Conservation (phyloP, 257 asterid species). For the Solanum chaucha region DNA sequence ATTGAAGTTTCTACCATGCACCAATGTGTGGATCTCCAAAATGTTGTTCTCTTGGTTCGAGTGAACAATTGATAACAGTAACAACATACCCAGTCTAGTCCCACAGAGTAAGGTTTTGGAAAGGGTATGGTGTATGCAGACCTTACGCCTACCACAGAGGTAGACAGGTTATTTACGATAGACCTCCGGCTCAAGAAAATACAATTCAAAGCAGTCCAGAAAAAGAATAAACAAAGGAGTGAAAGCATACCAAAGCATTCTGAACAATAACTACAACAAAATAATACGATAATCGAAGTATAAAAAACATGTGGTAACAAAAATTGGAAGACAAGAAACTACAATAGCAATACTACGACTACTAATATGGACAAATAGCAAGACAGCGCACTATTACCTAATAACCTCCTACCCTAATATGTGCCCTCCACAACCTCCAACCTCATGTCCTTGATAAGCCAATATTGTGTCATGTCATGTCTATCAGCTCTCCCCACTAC, state of each 20-base stretch:
- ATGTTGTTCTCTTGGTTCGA: background rate
- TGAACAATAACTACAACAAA: background rate
- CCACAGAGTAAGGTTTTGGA: background rate
- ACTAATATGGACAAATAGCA: background rate
- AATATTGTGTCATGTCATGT: background rate
- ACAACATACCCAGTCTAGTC: background rate
- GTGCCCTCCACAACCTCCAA: background rate
- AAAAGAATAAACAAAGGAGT: background rate
- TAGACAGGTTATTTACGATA: background rate
- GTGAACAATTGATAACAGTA: background rate
- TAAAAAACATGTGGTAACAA: background rate
- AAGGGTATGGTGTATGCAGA: background rate
- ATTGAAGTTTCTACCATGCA: background rate
- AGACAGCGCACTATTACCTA: background rate
- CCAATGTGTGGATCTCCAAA: background rate
- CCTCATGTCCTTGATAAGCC: background rate
- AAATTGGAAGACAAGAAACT: background rate
- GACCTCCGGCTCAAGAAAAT: background rate
- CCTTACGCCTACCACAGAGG: background rate
- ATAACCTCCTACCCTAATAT: background rate
- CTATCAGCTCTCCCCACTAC: background rate
- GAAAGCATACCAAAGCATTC: background rate
- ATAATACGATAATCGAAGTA: background rate
- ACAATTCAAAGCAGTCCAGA: background rate
- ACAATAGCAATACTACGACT: too few relatives aligned